Evolutionary conservation across 2,329 filamentous ascomycete genomes (phyloP).

Genomic region (Xylariaceae sp.): DNA sequence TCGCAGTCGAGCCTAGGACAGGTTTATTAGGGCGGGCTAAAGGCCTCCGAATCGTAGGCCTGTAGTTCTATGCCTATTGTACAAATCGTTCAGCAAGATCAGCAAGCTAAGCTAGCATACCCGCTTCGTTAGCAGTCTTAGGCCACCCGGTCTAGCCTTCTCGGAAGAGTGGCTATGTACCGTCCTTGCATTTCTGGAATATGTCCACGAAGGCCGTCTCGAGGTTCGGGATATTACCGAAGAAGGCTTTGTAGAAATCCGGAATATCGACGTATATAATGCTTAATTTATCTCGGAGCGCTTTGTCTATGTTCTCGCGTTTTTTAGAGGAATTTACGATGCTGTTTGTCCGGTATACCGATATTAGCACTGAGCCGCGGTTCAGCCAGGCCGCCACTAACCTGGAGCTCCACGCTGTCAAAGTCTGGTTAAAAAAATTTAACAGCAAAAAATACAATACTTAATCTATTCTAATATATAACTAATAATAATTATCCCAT

Average conservation of each 20-base stretch:
- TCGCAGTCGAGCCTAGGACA: conserved; percentile 28
- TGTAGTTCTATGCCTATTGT: conserved; percentile 23
- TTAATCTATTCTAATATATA: no score
- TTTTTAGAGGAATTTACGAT: conserved; percentile 37
- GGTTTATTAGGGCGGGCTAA: conserved; percentile 21
- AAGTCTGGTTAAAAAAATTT: no score
- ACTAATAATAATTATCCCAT: no score
- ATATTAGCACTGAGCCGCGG: no score
- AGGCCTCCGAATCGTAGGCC: conserved; percentile 16
- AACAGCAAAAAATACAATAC: no score
- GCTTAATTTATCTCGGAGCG: conserved; percentile 35
- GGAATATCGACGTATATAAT: conserved; percentile 34
- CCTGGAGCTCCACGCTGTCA: no score
- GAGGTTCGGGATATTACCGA: conserved; percentile 30
- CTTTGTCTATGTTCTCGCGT: conserved; percentile 29
- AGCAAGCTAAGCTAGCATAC: conserved; percentile 34
- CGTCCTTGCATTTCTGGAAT: conserved; percentile 34
- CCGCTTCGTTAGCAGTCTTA: conserved; percentile 31
- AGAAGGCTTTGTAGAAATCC: conserved; percentile 32
- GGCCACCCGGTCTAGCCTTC: conserved; percentile 32
- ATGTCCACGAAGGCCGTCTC: conserved; percentile 30
- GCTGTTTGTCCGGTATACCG: conserved; percentile 29
- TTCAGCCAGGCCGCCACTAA: no score
- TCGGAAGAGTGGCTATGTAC: conserved; percentile 26
- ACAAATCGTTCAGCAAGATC: conserved; percentile 27